Evolutionary conservation across 2,329 filamentous ascomycete genomes (phyloP), one percentile per base, ranked within the genome.

Genomic region (Beauveria rudraprayagi): DNA sequence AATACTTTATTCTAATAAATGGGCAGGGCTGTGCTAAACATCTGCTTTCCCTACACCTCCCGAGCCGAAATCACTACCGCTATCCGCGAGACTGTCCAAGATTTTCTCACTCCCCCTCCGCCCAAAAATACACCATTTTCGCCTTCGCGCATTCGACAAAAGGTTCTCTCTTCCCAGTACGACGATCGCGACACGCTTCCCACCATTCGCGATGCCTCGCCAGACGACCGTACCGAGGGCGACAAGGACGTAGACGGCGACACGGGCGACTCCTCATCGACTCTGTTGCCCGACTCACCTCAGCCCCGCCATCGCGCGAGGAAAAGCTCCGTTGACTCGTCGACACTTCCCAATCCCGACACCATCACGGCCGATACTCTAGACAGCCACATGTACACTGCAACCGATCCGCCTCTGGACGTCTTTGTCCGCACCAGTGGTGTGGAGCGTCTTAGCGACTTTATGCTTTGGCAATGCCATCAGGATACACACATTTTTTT

Each of bases 391-490:
- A 91, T 95, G 77, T 94, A 96, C 76, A 97, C 93, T 4, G 84
- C 88, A 54, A 85, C 86, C 58, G 87, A 90, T 64, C 94, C 94
- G 17, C 94, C 94, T 1, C 78, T 97, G 47, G 94, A 99, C 70
- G 82, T 99, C 14, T 86, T 99, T 60, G 83, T 99, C 56, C 86
- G 94, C 56, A 99, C 94, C 5, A 97, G 92, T 64, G 93, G 92
- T 30, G 94, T 99, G 16, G 89, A 92, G 73, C 84, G 94, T 54
- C 78, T 99, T 62, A 97, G 92, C 70, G 94, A 99, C 72, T 99
- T 97, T 69, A 94, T 99, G 92, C 85, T 99, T 40, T 99, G 94
- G 94, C 94, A 99, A 75, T 94, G 91, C 68, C 92, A 97, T 70
- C 85, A 96, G 70, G 82, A 93, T 65, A 97, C 94, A 0, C 89